Evolutionary conservation across 257 asterid genomes (phyloP).

Genomic region (Solanum microdontum): DNA sequence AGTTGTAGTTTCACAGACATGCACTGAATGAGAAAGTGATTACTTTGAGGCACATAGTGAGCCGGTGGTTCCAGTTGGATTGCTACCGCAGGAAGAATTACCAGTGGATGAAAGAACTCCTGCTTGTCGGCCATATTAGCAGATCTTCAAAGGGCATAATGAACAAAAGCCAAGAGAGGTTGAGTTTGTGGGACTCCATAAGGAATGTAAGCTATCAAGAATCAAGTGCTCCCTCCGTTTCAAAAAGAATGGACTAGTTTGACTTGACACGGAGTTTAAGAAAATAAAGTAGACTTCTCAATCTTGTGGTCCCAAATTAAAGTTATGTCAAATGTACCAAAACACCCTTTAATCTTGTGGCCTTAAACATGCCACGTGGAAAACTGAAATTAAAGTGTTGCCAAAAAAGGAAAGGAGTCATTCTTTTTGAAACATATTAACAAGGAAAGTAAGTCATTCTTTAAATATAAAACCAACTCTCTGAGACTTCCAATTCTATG

Average conservation of each 20-base stretch:
- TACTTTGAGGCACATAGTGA: background rate
- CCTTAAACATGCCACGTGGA: no score
- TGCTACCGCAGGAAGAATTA: background rate
- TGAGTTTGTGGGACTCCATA: slow-evolving; percentile 9
- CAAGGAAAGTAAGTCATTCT: no score
- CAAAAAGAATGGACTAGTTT: no score
- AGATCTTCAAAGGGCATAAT: slow-evolving; percentile 8
- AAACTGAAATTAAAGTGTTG: no score
- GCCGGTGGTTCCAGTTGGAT: slow-evolving; percentile 2
- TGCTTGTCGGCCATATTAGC: background rate
- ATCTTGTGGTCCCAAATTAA: no score
- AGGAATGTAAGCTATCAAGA: background rate
- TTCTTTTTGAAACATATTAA: no score
- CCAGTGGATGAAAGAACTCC: background rate
- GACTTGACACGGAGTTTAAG: no score
- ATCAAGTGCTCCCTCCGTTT: background rate
- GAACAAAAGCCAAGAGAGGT: slow-evolving; percentile 2
- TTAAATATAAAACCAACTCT: slow-evolving; percentile 13
- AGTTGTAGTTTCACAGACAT: background rate
- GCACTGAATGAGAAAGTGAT: slow-evolving; percentile 6
- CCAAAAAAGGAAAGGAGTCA: no score
- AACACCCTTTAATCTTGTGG: no score
- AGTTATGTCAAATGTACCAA: no score
- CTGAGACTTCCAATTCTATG: slow-evolving; percentile 8
- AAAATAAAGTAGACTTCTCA: no score